Conservation (phyloP, 495 filamentous ascomycete species). For the Aspergillus panamensis region DNA sequence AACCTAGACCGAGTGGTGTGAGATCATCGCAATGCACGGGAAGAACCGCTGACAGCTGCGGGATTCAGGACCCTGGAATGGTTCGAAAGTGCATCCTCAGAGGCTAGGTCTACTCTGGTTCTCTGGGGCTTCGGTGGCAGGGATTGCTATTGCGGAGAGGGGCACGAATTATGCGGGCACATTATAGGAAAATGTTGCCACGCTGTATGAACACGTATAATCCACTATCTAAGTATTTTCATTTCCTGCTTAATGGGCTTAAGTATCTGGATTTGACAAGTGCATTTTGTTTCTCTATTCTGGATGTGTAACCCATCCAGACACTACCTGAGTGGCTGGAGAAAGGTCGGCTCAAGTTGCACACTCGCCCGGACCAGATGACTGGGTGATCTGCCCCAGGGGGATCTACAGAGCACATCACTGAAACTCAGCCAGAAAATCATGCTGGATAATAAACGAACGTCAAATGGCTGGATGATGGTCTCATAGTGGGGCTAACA, state of each 20-base stretch:
- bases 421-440: neutral
- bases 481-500: neutral
- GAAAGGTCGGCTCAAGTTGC: neutral
- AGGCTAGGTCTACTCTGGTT: too few species aligned
- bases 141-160: neutral
- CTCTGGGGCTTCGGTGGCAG: neutral
- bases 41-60: slow-evolving; percentile 12
- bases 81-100: neutral
- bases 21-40: slow-evolving; percentile 9
- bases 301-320: neutral
- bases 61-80: neutral
- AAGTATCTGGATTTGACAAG: neutral
- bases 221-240: slow-evolving; percentile 7
- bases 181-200: slow-evolving; percentile 10
- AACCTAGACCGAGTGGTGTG: neutral
- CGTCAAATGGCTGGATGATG: slow-evolving; percentile 3
- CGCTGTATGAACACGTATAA: slow-evolving; percentile 4
- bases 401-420: neutral
- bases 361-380: neutral
- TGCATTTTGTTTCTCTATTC: neutral
- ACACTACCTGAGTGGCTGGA: neutral
- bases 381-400: neutral
- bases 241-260: neutral
- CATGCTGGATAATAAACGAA: neutral
- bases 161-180: slow-evolving; percentile 1